Percentiles rank a stretch among this genome's conserved stretches.
Evolutionary conservation across 208 protist species (phyloP).

Genomic region (Leishmania tropica): DNA sequence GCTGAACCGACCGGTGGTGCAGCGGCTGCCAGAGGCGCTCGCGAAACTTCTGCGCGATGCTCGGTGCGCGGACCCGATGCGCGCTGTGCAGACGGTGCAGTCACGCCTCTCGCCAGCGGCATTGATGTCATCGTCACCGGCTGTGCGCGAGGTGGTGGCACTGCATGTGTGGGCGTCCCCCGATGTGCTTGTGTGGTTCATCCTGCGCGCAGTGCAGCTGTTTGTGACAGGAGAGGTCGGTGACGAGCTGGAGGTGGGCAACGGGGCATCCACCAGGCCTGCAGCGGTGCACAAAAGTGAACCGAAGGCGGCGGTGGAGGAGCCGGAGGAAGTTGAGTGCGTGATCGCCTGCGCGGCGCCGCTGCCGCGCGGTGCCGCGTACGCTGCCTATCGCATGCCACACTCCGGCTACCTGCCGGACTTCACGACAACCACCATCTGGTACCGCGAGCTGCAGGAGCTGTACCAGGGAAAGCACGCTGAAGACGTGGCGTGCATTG

Average conservation of each 20-base stretch:
- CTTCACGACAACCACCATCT: constrained; percentile 94
- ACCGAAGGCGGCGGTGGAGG: neutral
- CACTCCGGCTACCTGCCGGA: constrained; percentile 93
- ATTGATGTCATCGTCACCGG: neutral
- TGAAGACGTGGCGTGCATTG: constrained; percentile 46
- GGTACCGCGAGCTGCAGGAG: constrained; percentile 89
- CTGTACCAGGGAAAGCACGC: constrained; percentile 71
- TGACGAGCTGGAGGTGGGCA: neutral
- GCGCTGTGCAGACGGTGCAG: constrained; percentile 2
- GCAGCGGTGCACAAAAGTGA: neutral
- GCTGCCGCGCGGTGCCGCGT: neutral
- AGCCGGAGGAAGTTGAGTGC: neutral
- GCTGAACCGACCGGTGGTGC: constrained; percentile 44
- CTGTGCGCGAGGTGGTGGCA: neutral
- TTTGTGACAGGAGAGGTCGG: constrained; percentile 23
- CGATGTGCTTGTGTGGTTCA: constrained; percentile 43
- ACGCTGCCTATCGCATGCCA: constrained; percentile 51
- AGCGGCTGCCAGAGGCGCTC: constrained; percentile 29
- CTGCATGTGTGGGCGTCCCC: constrained; percentile 10
- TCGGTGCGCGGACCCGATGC: constrained; percentile 24
- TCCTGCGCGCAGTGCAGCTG: constrained; percentile 20
- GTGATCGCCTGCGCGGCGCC: neutral
- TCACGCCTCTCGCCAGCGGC: constrained; percentile 2
- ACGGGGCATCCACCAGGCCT: neutral
- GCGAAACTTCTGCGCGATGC: constrained; percentile 35